Base-by-base conservation (phyloP, 2,329 filamentous ascomycete genomes). In the Truncatella angustata region DNA sequence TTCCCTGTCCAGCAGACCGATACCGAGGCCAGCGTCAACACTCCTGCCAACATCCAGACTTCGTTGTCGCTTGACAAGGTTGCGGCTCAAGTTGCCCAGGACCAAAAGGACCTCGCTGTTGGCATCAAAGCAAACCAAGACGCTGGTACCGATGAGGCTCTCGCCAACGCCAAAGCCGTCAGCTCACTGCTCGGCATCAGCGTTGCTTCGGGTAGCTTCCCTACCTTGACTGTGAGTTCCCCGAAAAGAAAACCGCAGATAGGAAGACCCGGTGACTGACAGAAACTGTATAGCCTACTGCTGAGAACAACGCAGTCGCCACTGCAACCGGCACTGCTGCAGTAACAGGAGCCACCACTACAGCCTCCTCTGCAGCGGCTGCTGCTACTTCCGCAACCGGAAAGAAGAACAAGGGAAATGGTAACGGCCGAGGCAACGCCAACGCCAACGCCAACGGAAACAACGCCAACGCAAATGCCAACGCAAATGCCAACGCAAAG, bases 1-100 rank as follows among this genome's bases (percentile, higher is more conserved):
- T 78, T 84, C 62, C 69, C 80, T 2, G 73, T 84, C 16, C 76
- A 82, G 63, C 82, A 85, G 60, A 67, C 69, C 26, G 80, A 82
- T 56, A 60, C 60, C 11, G 58, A 64, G 0, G 53, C 72, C 42
- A 73, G 64, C 45, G 63, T 61, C 51, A 80, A 80, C 67, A 72
- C 66, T 0, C 67, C 76, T 3, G 62, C 68, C 44, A 70, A 67
- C 46, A 77, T 85, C 60, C 52, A 60, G 4, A 83, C 81, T 0
- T 64, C 63, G 0, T 69, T 78, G 55, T 72, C 67, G 1, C 65
- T 80, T 5, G 65, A 75, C 2, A 71, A 63, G 14, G 70, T 83
- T 37, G 56, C 70, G 1, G 68, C 63, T 1, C 79, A 85, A 66
- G 72, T 83, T 18, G 63, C 70, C 37, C 62, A 74, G 57, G 79